phyloP scores from a whole-genome alignment of 2,329 filamentous ascomycete species.

The Colletotrichum brevisporum region DNA sequence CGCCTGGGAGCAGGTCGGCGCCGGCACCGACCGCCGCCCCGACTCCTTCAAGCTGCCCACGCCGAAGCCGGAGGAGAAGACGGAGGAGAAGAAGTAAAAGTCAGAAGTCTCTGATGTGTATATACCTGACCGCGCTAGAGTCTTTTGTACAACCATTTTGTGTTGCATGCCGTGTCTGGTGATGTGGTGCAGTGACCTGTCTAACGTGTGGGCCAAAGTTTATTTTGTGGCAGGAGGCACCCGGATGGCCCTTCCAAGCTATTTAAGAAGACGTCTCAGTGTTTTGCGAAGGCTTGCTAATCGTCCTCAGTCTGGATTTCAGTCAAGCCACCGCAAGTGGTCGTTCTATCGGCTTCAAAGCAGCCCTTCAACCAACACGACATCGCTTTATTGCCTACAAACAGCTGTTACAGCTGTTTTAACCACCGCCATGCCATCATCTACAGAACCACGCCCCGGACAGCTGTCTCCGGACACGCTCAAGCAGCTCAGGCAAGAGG shows the following conservation, averaged over 20 bases:
- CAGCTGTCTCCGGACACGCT: slow-evolving; percentile 9
- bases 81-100: slow-evolving; percentile 94
- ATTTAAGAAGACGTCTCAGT: no score
- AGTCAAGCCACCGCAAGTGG: no score
- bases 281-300: no score
- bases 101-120: slow-evolving; percentile 37
- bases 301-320: no score
- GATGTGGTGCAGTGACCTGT: not conserved
- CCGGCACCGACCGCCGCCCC: slow-evolving; percentile 83
- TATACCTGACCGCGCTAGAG: slow-evolving; percentile 42
- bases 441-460: not conserved
- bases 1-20: slow-evolving; percentile 75
- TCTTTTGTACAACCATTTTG: slow-evolving; percentile 41
- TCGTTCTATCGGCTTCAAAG: no score
- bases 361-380: no score
- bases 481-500: slow-evolving; percentile 15
- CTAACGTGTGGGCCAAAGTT: no score
- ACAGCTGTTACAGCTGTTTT: not conserved
- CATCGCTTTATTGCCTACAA: no score
- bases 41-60: slow-evolving; percentile 94
- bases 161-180: slow-evolving; percentile 9
- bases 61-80: slow-evolving; percentile 93
- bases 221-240: no score
- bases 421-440: not conserved
- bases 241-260: no score